Conservation (phyloP, 331 rosid genomes). For the Quercus lobata region DNA sequence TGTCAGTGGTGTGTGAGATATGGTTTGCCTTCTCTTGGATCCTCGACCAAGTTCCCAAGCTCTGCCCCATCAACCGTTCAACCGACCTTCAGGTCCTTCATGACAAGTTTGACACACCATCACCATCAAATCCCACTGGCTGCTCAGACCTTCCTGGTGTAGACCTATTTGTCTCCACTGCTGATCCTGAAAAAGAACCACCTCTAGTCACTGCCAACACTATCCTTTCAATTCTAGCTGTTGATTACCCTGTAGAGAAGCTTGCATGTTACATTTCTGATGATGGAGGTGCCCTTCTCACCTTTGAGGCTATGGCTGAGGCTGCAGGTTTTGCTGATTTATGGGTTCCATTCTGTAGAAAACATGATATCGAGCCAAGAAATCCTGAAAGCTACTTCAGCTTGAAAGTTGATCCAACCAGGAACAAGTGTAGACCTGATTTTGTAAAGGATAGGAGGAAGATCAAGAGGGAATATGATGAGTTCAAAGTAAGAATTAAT, state of each 20-base stretch:
- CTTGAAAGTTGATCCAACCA: constrained; percentile 76
- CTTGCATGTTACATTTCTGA: constrained; percentile 79
- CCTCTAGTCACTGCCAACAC: constrained; percentile 82
- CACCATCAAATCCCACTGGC: constrained; percentile 77
- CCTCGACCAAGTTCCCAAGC: constrained; percentile 77
- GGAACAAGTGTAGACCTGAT: constrained; percentile 67
- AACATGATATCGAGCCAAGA: constrained; percentile 77
- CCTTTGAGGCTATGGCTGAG: constrained; percentile 95
- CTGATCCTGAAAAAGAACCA: constrained; percentile 92
- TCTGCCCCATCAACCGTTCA: constrained; percentile 60
- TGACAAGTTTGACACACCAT: constrained; percentile 75
- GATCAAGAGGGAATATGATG: constrained; percentile 88
- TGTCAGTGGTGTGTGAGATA: constrained; percentile 74
- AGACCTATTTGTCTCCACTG: constrained; percentile 80
- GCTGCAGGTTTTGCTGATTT: constrained; percentile 89
- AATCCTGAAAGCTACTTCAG: constrained; percentile 77
- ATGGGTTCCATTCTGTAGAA: constrained; percentile 91
- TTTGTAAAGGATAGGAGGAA: constrained; percentile 91
- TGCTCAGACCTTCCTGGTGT: constrained; percentile 72
- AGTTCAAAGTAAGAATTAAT: constrained; percentile 82
- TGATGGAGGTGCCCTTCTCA: constrained; percentile 84
- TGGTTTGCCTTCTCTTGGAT: constrained; percentile 96
- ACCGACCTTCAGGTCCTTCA: constrained; percentile 65
- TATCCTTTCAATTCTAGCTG: constrained; percentile 75
- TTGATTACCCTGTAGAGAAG: constrained; percentile 89